Percentiles rank a stretch among this genome's conserved stretches.
These are phyloP conservation scores for Fraxinus albicans DNA, from an alignment of 305 asterid species.

Conservation along the genomic window DNA sequence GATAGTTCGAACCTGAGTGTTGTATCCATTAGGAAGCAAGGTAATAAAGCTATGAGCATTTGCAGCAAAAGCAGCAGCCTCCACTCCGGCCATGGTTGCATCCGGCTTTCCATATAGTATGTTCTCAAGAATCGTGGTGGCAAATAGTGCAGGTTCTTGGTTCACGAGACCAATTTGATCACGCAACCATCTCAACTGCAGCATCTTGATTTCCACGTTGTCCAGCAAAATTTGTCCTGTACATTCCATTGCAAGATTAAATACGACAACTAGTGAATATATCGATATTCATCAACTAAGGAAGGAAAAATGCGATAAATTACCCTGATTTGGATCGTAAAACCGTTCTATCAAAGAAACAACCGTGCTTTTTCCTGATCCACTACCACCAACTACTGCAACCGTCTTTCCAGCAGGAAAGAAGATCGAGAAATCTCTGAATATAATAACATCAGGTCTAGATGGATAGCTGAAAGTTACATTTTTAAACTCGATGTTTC, in stretches of 20 bases:
- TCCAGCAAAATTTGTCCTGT: conserved; percentile 89
- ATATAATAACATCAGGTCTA: conserved; percentile 87
- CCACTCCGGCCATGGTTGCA: conserved; percentile 89
- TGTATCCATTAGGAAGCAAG: conserved; percentile 89
- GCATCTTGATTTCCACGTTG: conserved; percentile 69
- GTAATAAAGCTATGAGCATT: conserved; percentile 92
- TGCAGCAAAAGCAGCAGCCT: conserved; percentile 90
- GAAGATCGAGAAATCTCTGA: conserved; percentile 83
- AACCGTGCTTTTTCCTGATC: conserved; percentile 97
- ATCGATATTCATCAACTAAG: neutral
- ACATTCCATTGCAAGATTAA: conserved; percentile 14
- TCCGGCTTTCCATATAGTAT: conserved; percentile 90
- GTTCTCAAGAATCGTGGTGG: conserved; percentile 93
- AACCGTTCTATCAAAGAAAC: conserved; percentile 89
- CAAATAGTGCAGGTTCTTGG: conserved; percentile 99
- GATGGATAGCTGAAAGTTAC: conserved; percentile 95
- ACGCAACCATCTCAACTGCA: conserved; percentile 88
- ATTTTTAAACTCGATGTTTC: conserved; percentile 86
- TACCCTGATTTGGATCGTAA: conserved; percentile 94
- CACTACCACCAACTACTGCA: conserved; percentile 98
- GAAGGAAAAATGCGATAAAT: conserved; percentile 6
- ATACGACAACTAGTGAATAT: neutral
- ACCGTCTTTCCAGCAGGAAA: conserved; percentile 97
- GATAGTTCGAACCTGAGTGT: conserved; percentile 56
- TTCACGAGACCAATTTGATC: conserved; percentile 96